Evolutionary conservation across 2,329 filamentous ascomycete genomes (phyloP).

Genomic region (Gliomastix tumulicola): DNA sequence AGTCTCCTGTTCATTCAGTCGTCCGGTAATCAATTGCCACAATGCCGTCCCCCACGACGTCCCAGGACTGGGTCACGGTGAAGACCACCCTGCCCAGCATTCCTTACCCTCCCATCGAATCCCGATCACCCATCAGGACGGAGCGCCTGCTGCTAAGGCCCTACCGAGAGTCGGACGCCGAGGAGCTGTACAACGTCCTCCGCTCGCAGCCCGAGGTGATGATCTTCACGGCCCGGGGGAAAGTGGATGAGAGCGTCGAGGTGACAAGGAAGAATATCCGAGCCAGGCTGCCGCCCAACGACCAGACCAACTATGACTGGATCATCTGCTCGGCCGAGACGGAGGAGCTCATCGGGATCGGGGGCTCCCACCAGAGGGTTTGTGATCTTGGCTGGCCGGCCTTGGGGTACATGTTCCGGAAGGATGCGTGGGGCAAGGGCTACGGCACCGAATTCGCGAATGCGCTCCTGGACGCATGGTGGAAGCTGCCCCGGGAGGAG

Average conservation of each 20-base stretch:
- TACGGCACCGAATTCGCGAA: constrained; percentile 49
- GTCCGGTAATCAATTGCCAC: neutral
- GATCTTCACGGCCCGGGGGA: constrained; percentile 42
- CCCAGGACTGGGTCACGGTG: constrained; percentile 28
- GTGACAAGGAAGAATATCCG: constrained; percentile 33
- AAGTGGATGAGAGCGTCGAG: constrained; percentile 32
- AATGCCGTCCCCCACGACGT: too few species aligned
- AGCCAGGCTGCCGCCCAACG: constrained; percentile 37
- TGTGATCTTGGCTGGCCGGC: constrained; percentile 46
- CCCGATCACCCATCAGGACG: constrained; percentile 35
- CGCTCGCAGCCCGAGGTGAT: constrained; percentile 56
- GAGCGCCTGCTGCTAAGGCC: constrained; percentile 49
- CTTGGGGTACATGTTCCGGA: constrained; percentile 50
- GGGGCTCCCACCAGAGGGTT: constrained; percentile 29
- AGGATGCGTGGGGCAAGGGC: constrained; percentile 47
- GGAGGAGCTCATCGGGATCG: constrained; percentile 43
- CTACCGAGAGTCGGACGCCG: constrained; percentile 39
- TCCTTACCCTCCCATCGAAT: constrained; percentile 30
- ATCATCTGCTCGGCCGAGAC: constrained; percentile 39
- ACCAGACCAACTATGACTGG: constrained; percentile 48
- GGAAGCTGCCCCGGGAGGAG: constrained; percentile 37
- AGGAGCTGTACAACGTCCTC: constrained; percentile 37
- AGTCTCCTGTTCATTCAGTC: too few species aligned
- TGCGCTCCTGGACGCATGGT: constrained; percentile 39
- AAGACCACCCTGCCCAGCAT: constrained; percentile 38